Base-by-base conservation (phyloP, 148 eudicot species). In the Vaccinium macrocarpon region DNA sequence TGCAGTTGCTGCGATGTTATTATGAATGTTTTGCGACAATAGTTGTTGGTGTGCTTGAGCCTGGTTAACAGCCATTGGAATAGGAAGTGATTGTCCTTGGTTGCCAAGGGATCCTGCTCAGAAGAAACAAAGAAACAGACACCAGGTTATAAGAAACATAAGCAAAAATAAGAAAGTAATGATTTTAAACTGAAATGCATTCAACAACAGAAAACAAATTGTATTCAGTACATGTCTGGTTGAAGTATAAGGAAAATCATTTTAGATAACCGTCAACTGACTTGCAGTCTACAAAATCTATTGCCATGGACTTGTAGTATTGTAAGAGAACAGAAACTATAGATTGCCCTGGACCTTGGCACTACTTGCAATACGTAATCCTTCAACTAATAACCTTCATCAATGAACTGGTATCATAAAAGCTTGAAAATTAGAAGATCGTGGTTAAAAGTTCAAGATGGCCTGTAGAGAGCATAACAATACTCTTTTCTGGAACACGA, bases 1-100 rank as follows among this genome's bases (percentile, higher is more conserved):
- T 66, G 91, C 92, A 51, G 87, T 81, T 74, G 92, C 85, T 82
- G 88, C 55, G 15, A 93, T 89, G 84, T 89, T 92, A 82, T 86
- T 94, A 86, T 90, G 95, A 21, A 93, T 84, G 78, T 87, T 92
- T 86, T 92, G 99, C 53, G 92, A 70, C 85, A 93, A 85, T 77
- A 91, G 83, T 80, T 90, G 99, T 79, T 91, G 96, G 42, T 92
- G 93, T 42, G 87, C 71, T 87, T 92, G 93, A 89, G 91, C 59
- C 87, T 91, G 96, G 90, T 86, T 95, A 76, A 90, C 64, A 55
- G 83, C 88, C 91, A 94, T 90, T 42, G 94, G 93, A 38, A 86
- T 89, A 70, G 95, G 88, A 86, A 91, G 90, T 81, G 92, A 89
- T 81, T 85, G 98, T 59, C 87, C 92, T 85, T 90, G 99, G 86